Conservation (phyloP, 208 protist genomes). For the Trypanosoma congolense region DNA sequence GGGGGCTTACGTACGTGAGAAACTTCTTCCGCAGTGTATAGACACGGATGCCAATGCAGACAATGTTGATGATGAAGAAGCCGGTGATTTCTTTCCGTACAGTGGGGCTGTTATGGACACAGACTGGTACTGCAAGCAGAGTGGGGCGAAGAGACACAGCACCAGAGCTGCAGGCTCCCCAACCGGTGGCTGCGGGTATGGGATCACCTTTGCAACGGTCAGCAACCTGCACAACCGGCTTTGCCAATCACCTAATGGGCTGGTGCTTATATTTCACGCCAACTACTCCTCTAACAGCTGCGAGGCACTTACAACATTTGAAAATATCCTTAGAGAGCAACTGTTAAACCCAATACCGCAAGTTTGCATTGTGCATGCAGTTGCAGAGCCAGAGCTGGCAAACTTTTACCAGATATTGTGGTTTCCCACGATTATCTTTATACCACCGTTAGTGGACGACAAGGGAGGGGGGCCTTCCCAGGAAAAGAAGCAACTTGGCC, state of each 20-base stretch:
- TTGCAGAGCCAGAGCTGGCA: conserved; percentile 79
- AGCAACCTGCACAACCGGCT: conserved; percentile 46
- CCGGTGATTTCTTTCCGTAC: conserved; percentile 2
- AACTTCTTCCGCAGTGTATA: conserved; percentile 67
- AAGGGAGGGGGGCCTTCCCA: background rate
- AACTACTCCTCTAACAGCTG: conserved; percentile 70
- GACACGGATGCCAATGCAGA: conserved; percentile 45
- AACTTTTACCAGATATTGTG: conserved; percentile 69
- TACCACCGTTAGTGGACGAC: conserved; percentile 22
- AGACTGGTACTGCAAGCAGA: background rate
- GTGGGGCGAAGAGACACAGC: background rate
- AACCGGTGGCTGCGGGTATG: background rate
- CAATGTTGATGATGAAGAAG: conserved; percentile 41
- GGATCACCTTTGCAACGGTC: conserved; percentile 42
- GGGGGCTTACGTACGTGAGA: conserved; percentile 60
- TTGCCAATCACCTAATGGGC: conserved; percentile 37
- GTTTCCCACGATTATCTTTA: conserved; percentile 84
- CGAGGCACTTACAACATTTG: conserved; percentile 44
- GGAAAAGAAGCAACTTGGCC: no score
- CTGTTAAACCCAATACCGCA: conserved; percentile 58
- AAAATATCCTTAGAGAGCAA: conserved; percentile 47
- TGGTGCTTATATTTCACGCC: conserved; percentile 81
- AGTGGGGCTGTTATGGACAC: background rate
- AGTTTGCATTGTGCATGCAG: conserved; percentile 73
- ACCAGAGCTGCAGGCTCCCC: background rate